Conservation (phyloP, 176 grass and related monocot species). For the Cenchrus fungigraminus region DNA sequence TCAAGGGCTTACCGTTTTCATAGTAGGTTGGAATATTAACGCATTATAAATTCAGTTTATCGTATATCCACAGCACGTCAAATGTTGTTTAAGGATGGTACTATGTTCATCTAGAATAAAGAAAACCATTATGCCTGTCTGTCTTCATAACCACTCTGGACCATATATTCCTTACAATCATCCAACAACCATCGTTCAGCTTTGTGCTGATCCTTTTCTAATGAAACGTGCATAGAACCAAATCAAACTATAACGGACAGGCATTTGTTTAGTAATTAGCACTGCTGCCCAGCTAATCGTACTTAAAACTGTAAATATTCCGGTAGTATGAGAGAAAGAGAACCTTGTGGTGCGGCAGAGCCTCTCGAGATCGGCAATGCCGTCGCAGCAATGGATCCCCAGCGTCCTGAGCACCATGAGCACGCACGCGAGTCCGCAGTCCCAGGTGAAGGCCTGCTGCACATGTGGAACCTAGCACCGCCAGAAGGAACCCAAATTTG, state of each 20-base stretch:
- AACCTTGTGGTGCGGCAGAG: constrained; percentile 91
- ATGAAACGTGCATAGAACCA: not conserved
- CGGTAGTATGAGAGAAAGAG: not conserved
- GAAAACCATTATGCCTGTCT: not conserved
- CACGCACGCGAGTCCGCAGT: constrained; percentile 95
- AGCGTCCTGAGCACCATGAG: constrained; percentile 91
- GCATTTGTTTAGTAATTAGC: not conserved
- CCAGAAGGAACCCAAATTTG: constrained; percentile 8
- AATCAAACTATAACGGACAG: not conserved
- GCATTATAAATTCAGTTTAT: not conserved
- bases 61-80: not conserved
- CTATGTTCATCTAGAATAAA: not conserved
- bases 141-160: not conserved
- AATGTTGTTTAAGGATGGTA: not conserved
- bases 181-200: not conserved
- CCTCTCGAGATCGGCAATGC: constrained; percentile 82
- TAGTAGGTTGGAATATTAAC: not conserved
- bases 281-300: not conserved
- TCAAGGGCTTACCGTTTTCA: not conserved
- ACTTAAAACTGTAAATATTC: not conserved
- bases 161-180: not conserved
- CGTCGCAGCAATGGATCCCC: constrained; percentile 59
- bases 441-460: constrained; percentile 92
- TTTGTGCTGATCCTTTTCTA: not conserved
- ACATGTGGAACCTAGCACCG: constrained; percentile 84